Conservation (phyloP, 23 red algal genomes). For the Gracilariopsis chorda region DNA sequence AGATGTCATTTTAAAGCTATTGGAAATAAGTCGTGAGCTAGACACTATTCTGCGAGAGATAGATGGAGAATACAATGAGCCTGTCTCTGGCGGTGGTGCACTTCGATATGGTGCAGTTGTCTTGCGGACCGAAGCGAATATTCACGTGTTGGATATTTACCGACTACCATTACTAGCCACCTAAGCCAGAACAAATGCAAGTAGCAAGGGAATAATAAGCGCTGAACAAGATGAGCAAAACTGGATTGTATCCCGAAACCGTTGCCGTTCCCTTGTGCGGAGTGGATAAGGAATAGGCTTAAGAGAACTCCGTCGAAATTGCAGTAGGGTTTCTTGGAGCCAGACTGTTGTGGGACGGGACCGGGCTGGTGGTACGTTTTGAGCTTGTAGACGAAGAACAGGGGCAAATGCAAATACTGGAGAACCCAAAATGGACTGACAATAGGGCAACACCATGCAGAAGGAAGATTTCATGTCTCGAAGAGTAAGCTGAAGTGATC, state of each 20-base stretch:
- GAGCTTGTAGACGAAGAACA: constrained; percentile 34
- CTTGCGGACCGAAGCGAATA: constrained; percentile 70
- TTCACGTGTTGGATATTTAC: constrained; percentile 73
- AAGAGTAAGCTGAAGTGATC: constrained; percentile 52
- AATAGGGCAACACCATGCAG: constrained; percentile 49
- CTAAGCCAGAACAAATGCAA: background rate
- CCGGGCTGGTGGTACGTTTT: constrained; percentile 71
- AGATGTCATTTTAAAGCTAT: constrained; percentile 23
- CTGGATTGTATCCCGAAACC: constrained; percentile 58
- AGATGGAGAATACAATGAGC: constrained; percentile 50
- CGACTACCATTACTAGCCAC: constrained; percentile 47
- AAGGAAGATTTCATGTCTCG: constrained; percentile 65
- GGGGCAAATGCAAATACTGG: constrained; percentile 37
- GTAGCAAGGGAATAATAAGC: constrained; percentile 11
- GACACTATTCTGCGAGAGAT: constrained; percentile 43
- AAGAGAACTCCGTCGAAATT: constrained; percentile 58
- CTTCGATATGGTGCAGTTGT: constrained; percentile 59
- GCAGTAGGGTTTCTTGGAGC: constrained; percentile 65
- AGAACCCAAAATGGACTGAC: constrained; percentile 66
- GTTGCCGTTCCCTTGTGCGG: constrained; percentile 77
- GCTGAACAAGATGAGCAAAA: constrained; percentile 14
- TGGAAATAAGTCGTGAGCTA: constrained; percentile 16
- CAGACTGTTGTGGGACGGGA: constrained; percentile 39
- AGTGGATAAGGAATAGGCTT: constrained; percentile 65
- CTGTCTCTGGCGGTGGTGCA: constrained; percentile 61